These are phyloP conservation scores for Prunella vulgaris DNA, from an alignment of 257 asterid genomes.

Conservation along the genomic window DNA sequence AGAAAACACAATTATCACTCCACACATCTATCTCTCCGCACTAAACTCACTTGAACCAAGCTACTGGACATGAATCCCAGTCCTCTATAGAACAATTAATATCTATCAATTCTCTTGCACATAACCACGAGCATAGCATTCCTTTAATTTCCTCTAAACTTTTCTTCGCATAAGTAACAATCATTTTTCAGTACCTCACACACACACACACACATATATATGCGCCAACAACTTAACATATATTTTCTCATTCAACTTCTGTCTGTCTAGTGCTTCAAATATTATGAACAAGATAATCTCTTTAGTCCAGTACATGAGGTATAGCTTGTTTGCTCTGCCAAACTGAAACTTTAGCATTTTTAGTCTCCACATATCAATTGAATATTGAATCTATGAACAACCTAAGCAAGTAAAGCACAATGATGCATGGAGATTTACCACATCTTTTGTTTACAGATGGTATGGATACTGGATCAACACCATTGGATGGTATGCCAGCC, in stretches of 20 bases:
- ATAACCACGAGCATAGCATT: no score
- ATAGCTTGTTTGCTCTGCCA: neutral
- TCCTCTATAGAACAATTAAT: no score
- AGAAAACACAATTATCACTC: no score
- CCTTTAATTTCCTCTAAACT: no score
- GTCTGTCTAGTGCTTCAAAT: neutral
- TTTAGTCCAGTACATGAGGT: neutral
- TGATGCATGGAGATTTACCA: slow-evolving; percentile 34
- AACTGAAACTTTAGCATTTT: neutral
- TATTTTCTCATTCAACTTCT: neutral
- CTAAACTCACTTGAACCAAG: no score
- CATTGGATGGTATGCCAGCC: slow-evolving; percentile 56
- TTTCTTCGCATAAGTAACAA: no score
- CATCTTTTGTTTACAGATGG: slow-evolving; percentile 71
- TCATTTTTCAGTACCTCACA: no score
- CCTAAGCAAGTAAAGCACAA: neutral
- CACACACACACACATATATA: no score
- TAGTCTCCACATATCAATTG: neutral
- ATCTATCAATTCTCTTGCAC: no score
- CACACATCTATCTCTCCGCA: no score
- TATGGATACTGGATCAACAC: slow-evolving; percentile 68
- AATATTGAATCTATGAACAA: neutral
- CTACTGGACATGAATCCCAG: no score
- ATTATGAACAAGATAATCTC: neutral
- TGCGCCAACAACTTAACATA: no score